Conservation (phyloP, 805 yeast species). For the Priceomyces haplophilus region DNA sequence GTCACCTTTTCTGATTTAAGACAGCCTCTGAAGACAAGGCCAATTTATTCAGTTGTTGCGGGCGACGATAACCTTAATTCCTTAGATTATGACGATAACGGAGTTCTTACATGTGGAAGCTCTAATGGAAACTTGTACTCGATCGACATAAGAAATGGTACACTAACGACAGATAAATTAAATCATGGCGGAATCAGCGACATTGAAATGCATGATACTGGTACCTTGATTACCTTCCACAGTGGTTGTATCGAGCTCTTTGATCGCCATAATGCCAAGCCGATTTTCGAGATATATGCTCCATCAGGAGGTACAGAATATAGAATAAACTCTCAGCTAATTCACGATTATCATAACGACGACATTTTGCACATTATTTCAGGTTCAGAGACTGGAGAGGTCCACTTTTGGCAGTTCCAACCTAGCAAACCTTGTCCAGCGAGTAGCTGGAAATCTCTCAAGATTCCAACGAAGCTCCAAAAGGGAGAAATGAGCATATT, state of each 20-base stretch:
- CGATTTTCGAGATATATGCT: not conserved
- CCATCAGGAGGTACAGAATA: constrained; percentile 4
- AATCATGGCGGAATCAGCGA: constrained; percentile 9
- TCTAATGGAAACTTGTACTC: constrained; percentile 19
- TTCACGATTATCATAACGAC: constrained; percentile 11
- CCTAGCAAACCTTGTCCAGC: not conserved
- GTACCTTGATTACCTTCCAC: constrained; percentile 9
- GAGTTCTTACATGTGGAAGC: constrained; percentile 17
- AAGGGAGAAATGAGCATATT: constrained; percentile 3
- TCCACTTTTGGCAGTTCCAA: constrained; percentile 13
- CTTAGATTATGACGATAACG: constrained; percentile 10
- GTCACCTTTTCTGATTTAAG: constrained; percentile 25
- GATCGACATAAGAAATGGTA: constrained; percentile 22
- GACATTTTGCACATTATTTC: constrained; percentile 15
- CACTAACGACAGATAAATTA: constrained; percentile 10
- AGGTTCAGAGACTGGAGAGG: constrained; percentile 19
- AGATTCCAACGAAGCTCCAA: not conserved
- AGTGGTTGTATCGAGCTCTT: constrained; percentile 10
- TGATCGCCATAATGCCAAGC: not conserved
- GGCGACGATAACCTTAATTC: constrained; percentile 26
- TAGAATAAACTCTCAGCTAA: constrained; percentile 9
- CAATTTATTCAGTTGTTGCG: constrained; percentile 15
- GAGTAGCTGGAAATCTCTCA: not conserved
- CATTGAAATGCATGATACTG: constrained; percentile 1
- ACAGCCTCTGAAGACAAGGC: constrained; percentile 6